Base-by-base conservation (phyloP, 768 basidiomycete genomes). In the Boletus huronensis region DNA sequence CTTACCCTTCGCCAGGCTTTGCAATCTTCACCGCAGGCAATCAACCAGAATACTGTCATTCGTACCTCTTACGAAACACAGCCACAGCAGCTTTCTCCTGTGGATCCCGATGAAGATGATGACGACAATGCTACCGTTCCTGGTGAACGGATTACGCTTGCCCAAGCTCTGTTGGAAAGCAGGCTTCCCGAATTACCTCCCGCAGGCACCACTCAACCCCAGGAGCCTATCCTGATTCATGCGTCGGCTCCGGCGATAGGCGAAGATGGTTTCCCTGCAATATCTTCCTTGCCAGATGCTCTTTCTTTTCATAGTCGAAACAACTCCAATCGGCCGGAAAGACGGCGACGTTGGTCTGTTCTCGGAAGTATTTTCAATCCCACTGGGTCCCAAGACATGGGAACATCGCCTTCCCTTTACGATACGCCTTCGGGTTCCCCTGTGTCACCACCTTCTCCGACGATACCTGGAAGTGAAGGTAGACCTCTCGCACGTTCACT, bases 161-260 rank as follows among this genome's bases (percentile, higher is more conserved):
- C 79, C 0, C 83, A 93, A 59, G 85, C 85, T 10, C 73, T 93
- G 19, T 64, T 88, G 50, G 90, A 93, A 73, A 91, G 90, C 60
- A 84, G 90, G 35, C 69, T 89, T 31, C 90, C 90, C 7, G 79
- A 85, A 34, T 65, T 88, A 14, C 88, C 90, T 16, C 90, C 90
- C 17, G 74, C 76, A 34, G 90, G 90, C 17, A 79, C 85, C 10
- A 74, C 74, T 49, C 83, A 72, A 47, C 76, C 82, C 10, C 88
- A 91, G 64, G 79, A 86, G 35, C 82, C 90, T 28, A 86, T 90
- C 35, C 63, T 90, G 21, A 72, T 91, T 26, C 69, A 77, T 16
- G 53, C 77, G n/a, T 72, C 81, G 7, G 71, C 72, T 62, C 66
- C 75, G 1, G 63, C 67, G 32, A 60, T 68, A 2, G 63, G 69